A percentile compares a stretch with the other conserved stretches of the same genome.
These are phyloP conservation scores for Simmondsia chinensis DNA, from an alignment of 148 eudicot genomes.

Conservation along the genomic window DNA sequence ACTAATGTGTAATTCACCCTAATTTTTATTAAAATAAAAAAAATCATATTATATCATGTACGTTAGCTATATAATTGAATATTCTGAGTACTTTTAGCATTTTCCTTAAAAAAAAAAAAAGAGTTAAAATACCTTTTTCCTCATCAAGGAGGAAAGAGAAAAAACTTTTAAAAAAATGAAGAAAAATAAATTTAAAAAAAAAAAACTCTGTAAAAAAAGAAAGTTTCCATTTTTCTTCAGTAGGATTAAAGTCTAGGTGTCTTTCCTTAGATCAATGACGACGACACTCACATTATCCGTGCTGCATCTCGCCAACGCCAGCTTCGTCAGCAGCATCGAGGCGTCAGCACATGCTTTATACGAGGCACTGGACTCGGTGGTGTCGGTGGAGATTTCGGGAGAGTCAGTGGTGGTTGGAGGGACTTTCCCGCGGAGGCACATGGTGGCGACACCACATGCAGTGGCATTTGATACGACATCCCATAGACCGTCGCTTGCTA, in stretches of 20 bases:
- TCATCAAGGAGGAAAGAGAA: too few relatives aligned
- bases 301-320: slow-evolving; percentile 57
- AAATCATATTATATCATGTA: too few relatives aligned
- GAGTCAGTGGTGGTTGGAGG: too few relatives aligned
- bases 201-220: background rate
- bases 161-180: too few relatives aligned
- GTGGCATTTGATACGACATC: slow-evolving; percentile 76
- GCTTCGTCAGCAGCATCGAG: slow-evolving; percentile 43
- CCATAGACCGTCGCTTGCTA: slow-evolving; percentile 89
- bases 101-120: too few relatives aligned
- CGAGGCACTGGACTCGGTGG: slow-evolving; percentile 8
- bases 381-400: background rate
- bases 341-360: slow-evolving; percentile 51
- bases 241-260: background rate
- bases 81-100: too few relatives aligned
- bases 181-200: background rate
- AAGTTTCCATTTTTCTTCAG: slow-evolving; percentile 4
- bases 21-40: too few relatives aligned
- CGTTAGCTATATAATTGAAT: too few relatives aligned
- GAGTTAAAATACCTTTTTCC: too few relatives aligned
- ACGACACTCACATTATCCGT: slow-evolving; percentile 61
- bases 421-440: slow-evolving; percentile 45
- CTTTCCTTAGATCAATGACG: slow-evolving; percentile 39
- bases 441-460: slow-evolving; percentile 58
- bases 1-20: too few relatives aligned